phyloP scores from a whole-genome alignment of 2,329 filamentous ascomycete species.

The Neonectria sp. region DNA sequence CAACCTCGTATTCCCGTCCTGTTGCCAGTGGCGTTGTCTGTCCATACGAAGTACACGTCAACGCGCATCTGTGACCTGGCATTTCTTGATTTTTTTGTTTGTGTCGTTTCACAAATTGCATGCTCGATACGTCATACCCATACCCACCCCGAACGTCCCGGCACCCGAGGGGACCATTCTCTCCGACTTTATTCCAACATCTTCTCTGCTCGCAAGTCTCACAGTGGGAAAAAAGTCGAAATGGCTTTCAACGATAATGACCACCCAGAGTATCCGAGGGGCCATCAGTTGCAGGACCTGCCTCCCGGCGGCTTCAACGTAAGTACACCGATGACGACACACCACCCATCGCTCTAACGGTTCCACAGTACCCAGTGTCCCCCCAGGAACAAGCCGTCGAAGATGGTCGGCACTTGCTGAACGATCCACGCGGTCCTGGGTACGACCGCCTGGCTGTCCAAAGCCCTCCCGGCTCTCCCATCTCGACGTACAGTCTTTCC shows the following conservation, averaged over 20 bases:
- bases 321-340: not conserved
- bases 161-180: not conserved
- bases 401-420: not conserved
- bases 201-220: not conserved
- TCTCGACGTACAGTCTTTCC: not conserved
- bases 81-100: not conserved
- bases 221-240: not conserved
- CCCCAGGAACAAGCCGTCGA: constrained; percentile 1
- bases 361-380: not conserved
- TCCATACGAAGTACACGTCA: not conserved
- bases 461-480: constrained; percentile 7
- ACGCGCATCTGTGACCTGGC: not conserved
- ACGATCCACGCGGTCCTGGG: not conserved
- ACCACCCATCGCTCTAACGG: not conserved
- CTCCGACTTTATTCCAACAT: not conserved
- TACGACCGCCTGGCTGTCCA: not conserved
- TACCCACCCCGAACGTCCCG: not conserved
- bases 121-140: not conserved
- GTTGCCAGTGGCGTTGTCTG: not conserved
- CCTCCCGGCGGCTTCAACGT: not conserved
- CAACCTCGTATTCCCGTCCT: not conserved
- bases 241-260: constrained; percentile 5
- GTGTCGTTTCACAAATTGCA: not conserved
- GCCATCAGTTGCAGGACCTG: constrained; percentile 1
- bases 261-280: not conserved